Evolutionary conservation across 805 yeast species (phyloP), one percentile per base, ranked within the genome.

Genomic region (Scheffersomyces coipomensis): DNA sequence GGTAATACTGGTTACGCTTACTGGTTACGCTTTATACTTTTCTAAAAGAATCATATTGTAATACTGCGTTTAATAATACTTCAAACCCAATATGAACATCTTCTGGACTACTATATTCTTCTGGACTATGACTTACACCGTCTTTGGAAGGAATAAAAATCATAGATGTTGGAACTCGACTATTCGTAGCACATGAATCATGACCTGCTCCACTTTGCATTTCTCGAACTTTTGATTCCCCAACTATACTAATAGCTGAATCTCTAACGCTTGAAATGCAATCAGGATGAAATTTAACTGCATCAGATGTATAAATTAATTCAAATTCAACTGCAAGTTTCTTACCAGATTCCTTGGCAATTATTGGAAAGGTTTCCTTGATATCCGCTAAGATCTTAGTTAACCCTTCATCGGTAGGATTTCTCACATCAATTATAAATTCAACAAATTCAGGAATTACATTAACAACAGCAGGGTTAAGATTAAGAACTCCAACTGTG

Each of bases 151-250:
- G 89, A 49, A 82, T 78, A 55, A 83, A 83, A 24, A 83, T 76
- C 88, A 83, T 83, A 2, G 87, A 76, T 0, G 89, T 82, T 29
- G 90, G 89, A 29, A 77, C 73, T 33, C 70, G 66, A 5, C 62
- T 49, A 7, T 77, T 68, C 2, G 84, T 78, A 17, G 75, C 70
- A 48, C 87, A 80, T 6, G 86, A 79, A 52, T 83, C 90, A 48
- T 83, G 90, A 9, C 86, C 88, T 4, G 89, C 88, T 21, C 90
- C 88, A 47, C 84, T 76, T 33, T 73, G 71, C 37, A 81, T 79
- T 27, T 64, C 70, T 29, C 68, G 60, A 9, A 66, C 62, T 27
- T 67, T 55, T 2, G 64, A 71, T 19, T 62, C 58, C 1, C 81
- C 80, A 40, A 71, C 76, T 25, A 76, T 52, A 19, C 70, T 76